Evolutionary conservation across 805 yeast species (phyloP), one percentile per base, ranked within the genome.

Genomic region (Limtongozyma cylindracea): DNA sequence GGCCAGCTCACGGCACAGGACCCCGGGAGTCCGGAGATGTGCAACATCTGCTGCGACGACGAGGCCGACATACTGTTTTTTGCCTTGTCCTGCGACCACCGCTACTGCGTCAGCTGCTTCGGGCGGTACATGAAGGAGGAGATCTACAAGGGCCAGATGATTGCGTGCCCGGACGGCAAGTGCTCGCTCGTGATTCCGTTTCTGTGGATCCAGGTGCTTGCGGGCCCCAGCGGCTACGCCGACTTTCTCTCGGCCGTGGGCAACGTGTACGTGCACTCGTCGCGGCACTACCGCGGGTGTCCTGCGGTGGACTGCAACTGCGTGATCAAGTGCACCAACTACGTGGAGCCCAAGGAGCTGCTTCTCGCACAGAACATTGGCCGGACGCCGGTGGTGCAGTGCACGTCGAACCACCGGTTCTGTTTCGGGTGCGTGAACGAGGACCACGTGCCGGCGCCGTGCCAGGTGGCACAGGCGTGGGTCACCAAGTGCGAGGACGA

Each of bases 381-480:
- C 11, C 32, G 37, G 10, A 51, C 74, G 2, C 84, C 91, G 3
- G 53, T 66, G 6, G 94, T 77, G 3, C 43, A 49, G 13, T 88
- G 98, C 39, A 35, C 45, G 2, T 49, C 58, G 21, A 56, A 56
- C 3, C 82, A 80, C 33, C 56, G 56, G 26, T 84, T 82, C 37
- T 88, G 98, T 37, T 70, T 68, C 31, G 47, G 53, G 13, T 88
- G 98, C 37, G 57, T 59, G 12, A 51, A 51, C 25, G 84, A 72
- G 31, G 67, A 69, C 31, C 98, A 88, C 43, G 43, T 63, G 7
- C 96, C 96, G 0, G 58, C 72, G n/a, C 73, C 88, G 3, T 88
- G 98, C 38, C 44, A 43, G 30, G 38, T 73, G 3, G 70, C 70
- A 0, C 51, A 53, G 24, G 39, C 44, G 20, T 88, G 98, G 98